Evolutionary conservation across 1,139 yeast species (phyloP), one percentile per base, ranked within the genome.

Genomic region (Eremothecium coryli): DNA sequence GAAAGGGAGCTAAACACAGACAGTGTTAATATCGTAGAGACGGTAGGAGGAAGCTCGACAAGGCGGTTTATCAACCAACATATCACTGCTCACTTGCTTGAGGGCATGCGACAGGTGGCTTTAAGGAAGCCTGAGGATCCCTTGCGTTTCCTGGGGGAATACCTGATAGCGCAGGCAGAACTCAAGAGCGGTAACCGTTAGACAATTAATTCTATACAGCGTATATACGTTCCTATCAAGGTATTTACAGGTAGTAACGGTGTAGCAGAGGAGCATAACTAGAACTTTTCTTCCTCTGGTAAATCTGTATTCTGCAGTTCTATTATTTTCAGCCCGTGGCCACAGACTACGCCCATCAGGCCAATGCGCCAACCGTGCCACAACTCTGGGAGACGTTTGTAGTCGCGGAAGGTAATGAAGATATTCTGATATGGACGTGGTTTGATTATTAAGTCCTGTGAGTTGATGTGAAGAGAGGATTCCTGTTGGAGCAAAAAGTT

Each of bases 351-450:
- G 42, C 90, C 85, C 45, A 84, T 58, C 10, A 82, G 67, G 12
- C 94, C 93, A 25, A 85, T 77, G 56, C 86, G 71, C 96, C 97
- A 90, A 29, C 97, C 97, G 47, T 88, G 73, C 66, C 84, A 86
- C 36, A 86, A 64, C 1, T 68, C 70, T 32, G 62, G 65, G n/a
- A 61, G 29, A 2, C 69, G 69, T 20, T 65, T 56, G 30, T 65
- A 64, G 8, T 63, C 56, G 29, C 58, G 55, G 16, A 73, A 41
- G 1, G 79, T 67, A 9, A 69, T 63, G 39, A 69, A 56, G 18
- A 74, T 55, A 3, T 82, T 80, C 14, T 58, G 57, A 48, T 76
- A 75, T 5, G 67, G 67, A 15, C 65, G 66, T 37, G 71, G 69
- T 32, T 66, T 70, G 17, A 79, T 71, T 31, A 79, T 68, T 45